Evolutionary conservation across 768 basidiomycete species (phyloP).

Genomic region (Baorangia bicolor): DNA sequence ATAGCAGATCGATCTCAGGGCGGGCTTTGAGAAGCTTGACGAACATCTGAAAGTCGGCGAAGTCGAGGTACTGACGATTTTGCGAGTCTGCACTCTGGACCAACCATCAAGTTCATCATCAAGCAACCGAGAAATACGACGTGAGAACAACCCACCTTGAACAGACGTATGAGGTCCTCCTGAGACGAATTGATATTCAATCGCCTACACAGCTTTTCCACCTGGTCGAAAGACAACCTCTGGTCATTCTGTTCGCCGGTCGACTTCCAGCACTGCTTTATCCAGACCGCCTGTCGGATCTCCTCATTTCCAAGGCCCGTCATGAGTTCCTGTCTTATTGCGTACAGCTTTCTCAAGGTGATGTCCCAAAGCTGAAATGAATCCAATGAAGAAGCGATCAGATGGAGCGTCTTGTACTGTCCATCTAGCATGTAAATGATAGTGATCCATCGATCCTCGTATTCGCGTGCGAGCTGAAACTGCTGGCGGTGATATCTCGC

Average conservation of each 20-base stretch:
- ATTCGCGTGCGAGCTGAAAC: conserved; percentile 60
- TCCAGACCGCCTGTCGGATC: conserved; percentile 69
- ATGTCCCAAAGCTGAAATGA: conserved; percentile 63
- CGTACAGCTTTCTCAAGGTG: conserved; percentile 62
- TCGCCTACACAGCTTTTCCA: conserved; percentile 66
- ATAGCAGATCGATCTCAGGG: conserved; percentile 74
- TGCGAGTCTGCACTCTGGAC: conserved; percentile 62
- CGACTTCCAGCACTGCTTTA: conserved; percentile 79
- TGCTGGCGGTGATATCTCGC: conserved; percentile 70
- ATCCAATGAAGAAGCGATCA: conserved; percentile 67
- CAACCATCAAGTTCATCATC: background rate
- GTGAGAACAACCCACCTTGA: conserved; percentile 43
- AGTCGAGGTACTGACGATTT: conserved; percentile 63
- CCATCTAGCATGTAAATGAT: conserved; percentile 79
- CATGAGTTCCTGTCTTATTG: conserved; percentile 69
- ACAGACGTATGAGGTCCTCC: conserved; percentile 54
- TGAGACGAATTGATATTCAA: conserved; percentile 62
- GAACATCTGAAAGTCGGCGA: conserved; percentile 76
- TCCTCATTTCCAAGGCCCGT: conserved; percentile 62
- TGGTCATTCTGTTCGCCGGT: conserved; percentile 63
- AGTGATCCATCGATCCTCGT: conserved; percentile 78
- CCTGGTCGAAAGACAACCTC: conserved; percentile 65
- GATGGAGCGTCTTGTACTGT: conserved; percentile 81
- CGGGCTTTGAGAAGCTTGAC: conserved; percentile 82
- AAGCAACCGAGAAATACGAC: background rate